Evolutionary conservation across 768 basidiomycete species (phyloP).

Genomic region (Cystobasidium tubakii): DNA sequence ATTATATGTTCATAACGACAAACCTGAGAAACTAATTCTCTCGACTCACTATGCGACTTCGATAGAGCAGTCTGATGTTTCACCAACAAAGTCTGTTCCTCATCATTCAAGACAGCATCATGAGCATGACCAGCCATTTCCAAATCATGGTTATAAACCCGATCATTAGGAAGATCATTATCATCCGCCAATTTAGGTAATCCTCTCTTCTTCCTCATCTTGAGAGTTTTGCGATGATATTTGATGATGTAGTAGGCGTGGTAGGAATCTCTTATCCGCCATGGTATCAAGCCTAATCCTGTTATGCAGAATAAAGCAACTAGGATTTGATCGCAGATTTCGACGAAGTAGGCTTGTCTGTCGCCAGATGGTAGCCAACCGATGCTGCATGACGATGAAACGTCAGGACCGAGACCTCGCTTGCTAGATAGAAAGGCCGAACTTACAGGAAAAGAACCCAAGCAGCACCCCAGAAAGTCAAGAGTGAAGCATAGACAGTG

Average conservation of each 20-base stretch:
- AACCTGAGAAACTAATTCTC: background rate
- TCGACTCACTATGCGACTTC: slow-evolving; percentile 33
- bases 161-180: slow-evolving; percentile 38
- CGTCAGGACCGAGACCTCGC: background rate
- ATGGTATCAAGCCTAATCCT: slow-evolving; percentile 34
- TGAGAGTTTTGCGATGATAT: slow-evolving; percentile 37
- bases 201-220: slow-evolving; percentile 33
- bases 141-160: slow-evolving; percentile 18
- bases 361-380: slow-evolving; percentile 37
- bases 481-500: slow-evolving; percentile 38
- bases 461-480: slow-evolving; percentile 38
- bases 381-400: slow-evolving; percentile 1
- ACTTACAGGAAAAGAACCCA: slow-evolving; percentile 37
- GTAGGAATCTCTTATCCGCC: slow-evolving; percentile 36
- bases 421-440: background rate
- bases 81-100: slow-evolving; percentile 36
- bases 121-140: slow-evolving; percentile 32
- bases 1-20: too few species aligned
- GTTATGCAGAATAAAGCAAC: slow-evolving; percentile 37
- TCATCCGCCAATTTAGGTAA: slow-evolving; percentile 36
- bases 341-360: slow-evolving; percentile 36
- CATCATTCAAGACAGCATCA: slow-evolving; percentile 35
- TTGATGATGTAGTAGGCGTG: slow-evolving; percentile 36
- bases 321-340: slow-evolving; percentile 38
- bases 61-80: slow-evolving; percentile 38